Evolutionary conservation across 345 rosid genomes (phyloP), one percentile per base, ranked within the genome.

Genomic region (Syzygium oleosum): DNA sequence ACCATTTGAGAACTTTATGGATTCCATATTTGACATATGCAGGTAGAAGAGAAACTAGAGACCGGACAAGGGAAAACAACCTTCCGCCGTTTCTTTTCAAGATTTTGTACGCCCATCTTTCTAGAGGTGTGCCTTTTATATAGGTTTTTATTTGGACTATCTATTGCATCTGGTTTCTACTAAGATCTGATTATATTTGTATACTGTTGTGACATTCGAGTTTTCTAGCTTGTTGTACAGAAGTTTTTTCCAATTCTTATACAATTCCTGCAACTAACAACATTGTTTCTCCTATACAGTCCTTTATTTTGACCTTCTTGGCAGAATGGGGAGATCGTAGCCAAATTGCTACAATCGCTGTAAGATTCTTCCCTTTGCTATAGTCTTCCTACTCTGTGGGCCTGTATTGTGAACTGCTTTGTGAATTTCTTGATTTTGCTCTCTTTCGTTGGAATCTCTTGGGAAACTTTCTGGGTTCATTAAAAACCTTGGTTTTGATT

Each of bases 251-350:
- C 80, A 38, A 73, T 73, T 73, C 4, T 73, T 38, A 34, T 73
- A 41, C 83, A 73, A 38, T 38, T 73, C 83, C 6, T 21, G 83
- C 49, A 10, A 73, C 49, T 73, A 73, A 73, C 22, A 13, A 19
- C 49, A 10, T 19, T 0, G 29, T 85, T 29, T 15, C 61, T 88
- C 29, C 31, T 65, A 10, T 91, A 93, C 95, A 97, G 99, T 95
- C 99, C 79, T 98, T 98, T 90, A 92, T 98, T 87, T 87, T 98
- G 90, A 97, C 99, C 43, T 98, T 98, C 90, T 91, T 98, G 84
- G 99, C 99, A 4, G 99, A 98, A 92, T 98, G 99, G 99, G 99
- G 99, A 2, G 99, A 98, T 87, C 97, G 99, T 84, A 98, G 99
- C 92, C 99, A 98, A 93, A 98, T 98, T 54, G 99, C 99, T 73